Evolutionary conservation across 2,329 filamentous ascomycete genomes (phyloP).

Genomic region (Colletotrichum sp.): DNA sequence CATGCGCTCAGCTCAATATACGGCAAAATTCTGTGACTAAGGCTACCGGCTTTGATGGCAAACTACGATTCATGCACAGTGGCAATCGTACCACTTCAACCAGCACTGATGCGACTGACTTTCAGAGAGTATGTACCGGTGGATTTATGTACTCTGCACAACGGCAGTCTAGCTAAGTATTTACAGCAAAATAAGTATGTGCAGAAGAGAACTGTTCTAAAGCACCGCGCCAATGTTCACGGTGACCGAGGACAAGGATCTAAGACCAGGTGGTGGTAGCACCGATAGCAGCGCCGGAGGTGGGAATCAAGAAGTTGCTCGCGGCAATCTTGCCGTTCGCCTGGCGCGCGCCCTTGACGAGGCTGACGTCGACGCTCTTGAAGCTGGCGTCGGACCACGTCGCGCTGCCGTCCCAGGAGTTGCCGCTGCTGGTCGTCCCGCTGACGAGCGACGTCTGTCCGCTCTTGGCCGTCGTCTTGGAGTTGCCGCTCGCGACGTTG

Average conservation of each 20-base stretch:
- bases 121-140: not conserved
- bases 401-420: slow-evolving; percentile 45
- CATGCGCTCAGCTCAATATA: not conserved
- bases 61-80: not conserved
- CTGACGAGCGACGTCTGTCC: slow-evolving; percentile 29
- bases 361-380: slow-evolving; percentile 35
- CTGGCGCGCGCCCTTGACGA: slow-evolving; percentile 41
- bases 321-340: slow-evolving; percentile 41
- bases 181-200: not conserved
- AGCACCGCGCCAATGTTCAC: not conserved
- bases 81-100: not conserved
- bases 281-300: slow-evolving; percentile 37
- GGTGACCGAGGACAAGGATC: not conserved
- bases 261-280: slow-evolving; percentile 36
- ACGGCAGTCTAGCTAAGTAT: slow-evolving; percentile 1
- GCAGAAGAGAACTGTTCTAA: not conserved
- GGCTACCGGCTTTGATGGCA: not conserved
- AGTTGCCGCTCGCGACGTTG: slow-evolving; percentile 43
- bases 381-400: slow-evolving; percentile 35
- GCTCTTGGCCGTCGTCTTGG: slow-evolving; percentile 19
- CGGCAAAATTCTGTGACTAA: not conserved
- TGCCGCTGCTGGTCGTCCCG: slow-evolving; percentile 32
- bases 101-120: not conserved
- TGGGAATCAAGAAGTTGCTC: slow-evolving; percentile 46
- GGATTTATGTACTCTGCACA: slow-evolving; percentile 5